Base-by-base conservation (phyloP, 2,329 filamentous ascomycete species). In the Microsporum canis region DNA sequence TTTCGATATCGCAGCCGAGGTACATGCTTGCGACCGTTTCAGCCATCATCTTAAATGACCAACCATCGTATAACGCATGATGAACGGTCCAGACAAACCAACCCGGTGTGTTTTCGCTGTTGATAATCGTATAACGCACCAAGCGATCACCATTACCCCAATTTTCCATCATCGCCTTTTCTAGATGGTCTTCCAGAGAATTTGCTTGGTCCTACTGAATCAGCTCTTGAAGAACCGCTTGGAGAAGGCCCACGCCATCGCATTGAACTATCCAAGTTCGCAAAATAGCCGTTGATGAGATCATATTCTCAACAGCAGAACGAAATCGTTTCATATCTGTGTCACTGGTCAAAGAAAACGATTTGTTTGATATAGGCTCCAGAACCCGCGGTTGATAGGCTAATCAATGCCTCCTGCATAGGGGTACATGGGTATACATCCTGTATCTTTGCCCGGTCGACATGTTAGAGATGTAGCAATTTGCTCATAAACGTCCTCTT, bases 351-450 rank as follows among this genome's bases (percentile, higher is more conserved):
- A 77, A 64, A 71, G 12, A 6, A 43, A 73, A 75, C 64, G 49
- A 72, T 70, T 53, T 76, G 73, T 5, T 72, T 73, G 36, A 76
- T 69, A 58, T 78, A 78, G 5, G 74, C 72, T 31, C 71, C 72
- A 7, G 68, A 66, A 53, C 72, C 65, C 63, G 71, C 73, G 29
- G 70, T 68, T 0, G 73, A 73, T 64, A 72, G 72, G 3, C n/a
- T 8, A 4, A 45, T 27, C n/a, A 45, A 27, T 3, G 41, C 41
- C 66, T 76, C 74, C 60, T 77, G 75, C 0, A 77, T 66, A 1
- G 73, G 67, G 10, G 68, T 71, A 59, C 68, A 70, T 3, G 70
- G 70, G 59, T 70, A 71, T 12, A 70, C 65, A 59, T 72, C 70
- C 27, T 69, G 45, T 10, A 49, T 49, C n/a, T 14, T 41, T 2